Percentiles rank a stretch among this genome's conserved stretches.
These are phyloP conservation scores for Halophytophthora batemanensis DNA, from an alignment of 352 stramenopile genomes.

Conservation along the genomic window DNA sequence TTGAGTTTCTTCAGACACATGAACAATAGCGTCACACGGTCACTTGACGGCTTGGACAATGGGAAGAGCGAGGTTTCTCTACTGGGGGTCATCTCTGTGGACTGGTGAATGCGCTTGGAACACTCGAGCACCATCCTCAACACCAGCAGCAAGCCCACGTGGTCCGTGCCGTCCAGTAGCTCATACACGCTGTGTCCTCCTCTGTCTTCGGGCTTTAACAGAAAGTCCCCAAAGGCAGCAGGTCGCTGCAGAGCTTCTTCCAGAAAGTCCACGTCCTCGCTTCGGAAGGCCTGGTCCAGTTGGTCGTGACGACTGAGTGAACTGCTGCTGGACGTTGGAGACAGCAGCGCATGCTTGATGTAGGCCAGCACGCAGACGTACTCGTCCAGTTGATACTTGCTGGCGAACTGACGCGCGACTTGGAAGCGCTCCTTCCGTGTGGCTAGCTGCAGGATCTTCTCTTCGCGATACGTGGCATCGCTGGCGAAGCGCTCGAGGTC, in stretches of 20 bases:
- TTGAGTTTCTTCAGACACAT: constrained; percentile 80
- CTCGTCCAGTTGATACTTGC: constrained; percentile 66
- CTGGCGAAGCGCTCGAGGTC: constrained; percentile 52
- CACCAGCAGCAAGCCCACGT: constrained; percentile 66
- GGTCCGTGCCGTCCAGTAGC: constrained; percentile 51
- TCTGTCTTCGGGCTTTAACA: constrained; percentile 24
- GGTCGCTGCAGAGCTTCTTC: constrained; percentile 63
- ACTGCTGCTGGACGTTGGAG: constrained; percentile 1
- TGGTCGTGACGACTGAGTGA: constrained; percentile 45
- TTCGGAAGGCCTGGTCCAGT: constrained; percentile 61
- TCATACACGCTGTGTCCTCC: constrained; percentile 47
- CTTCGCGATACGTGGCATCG: constrained; percentile 46
- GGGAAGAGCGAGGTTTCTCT: constrained; percentile 34
- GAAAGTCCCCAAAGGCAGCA: constrained; percentile 47
- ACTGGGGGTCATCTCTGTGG: constrained; percentile 5
- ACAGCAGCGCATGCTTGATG: constrained; percentile 46
- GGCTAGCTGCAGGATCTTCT: constrained; percentile 48
- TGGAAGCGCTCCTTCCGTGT: constrained; percentile 47
- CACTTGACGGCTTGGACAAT: constrained; percentile 42
- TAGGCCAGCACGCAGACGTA: constrained; percentile 64
- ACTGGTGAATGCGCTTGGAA: constrained; percentile 46
- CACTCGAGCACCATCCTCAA: constrained; percentile 75
- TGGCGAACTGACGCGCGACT: constrained; percentile 49
- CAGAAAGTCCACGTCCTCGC: constrained; percentile 49
- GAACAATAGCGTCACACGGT: constrained; percentile 67